Evolutionary conservation across 768 basidiomycete genomes (phyloP).

Genomic region (Suillus tomentosus): DNA sequence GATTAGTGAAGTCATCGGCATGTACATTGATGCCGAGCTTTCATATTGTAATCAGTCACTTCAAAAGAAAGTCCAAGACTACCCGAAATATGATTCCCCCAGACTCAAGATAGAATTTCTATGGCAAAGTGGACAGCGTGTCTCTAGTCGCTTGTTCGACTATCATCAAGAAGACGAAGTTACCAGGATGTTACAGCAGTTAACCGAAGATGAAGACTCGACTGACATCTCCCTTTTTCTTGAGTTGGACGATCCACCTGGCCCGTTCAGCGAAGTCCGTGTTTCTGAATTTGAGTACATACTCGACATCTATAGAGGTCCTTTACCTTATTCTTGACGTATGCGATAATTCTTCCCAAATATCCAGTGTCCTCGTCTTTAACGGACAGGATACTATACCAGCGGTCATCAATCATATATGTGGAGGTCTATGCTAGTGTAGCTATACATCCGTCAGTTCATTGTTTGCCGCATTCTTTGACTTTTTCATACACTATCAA

Average conservation of each 20-base stretch:
- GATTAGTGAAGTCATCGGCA: not conserved
- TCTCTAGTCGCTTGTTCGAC: constrained; percentile 6
- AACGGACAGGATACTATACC: not conserved
- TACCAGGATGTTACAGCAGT: not conserved
- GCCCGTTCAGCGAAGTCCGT: too few species aligned
- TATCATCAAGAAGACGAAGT: not conserved
- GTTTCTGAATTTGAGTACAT: not conserved
- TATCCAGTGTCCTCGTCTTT: not conserved
- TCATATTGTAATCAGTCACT: not conserved
- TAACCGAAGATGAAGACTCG: not conserved
- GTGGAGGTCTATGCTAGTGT: too few species aligned
- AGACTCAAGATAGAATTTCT: not conserved
- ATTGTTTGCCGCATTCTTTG: too few species aligned
- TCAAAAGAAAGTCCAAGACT: too few species aligned
- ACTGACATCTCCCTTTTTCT: not conserved
- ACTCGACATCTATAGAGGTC: not conserved
- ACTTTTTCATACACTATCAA: too few species aligned
- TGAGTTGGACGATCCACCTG: too few species aligned
- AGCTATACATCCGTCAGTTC: not conserved
- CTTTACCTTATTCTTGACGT: not conserved
- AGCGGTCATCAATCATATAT: not conserved
- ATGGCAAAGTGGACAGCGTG: not conserved
- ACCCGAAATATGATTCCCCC: not conserved
- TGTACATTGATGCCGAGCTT: not conserved
- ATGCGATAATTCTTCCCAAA: not conserved